phyloP scores from a whole-genome alignment of 2,329 filamentous ascomycete species.

The Colletotrichum falcatum region DNA sequence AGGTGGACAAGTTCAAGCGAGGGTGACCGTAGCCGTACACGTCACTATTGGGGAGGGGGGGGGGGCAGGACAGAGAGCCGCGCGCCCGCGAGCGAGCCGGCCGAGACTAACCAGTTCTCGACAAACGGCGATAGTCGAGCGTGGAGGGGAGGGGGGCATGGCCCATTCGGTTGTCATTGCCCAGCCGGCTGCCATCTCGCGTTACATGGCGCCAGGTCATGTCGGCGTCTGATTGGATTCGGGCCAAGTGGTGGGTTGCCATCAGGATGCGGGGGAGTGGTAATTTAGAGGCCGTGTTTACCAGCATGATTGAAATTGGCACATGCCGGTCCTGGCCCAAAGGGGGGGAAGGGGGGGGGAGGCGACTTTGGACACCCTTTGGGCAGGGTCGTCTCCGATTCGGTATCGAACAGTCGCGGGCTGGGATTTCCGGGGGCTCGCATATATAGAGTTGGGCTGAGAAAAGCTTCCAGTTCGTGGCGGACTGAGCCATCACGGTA shows the following conservation, averaged over 20 bases:
- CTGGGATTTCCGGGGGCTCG: neutral
- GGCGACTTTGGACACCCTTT: neutral
- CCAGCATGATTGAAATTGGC: constrained; percentile 16
- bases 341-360: neutral
- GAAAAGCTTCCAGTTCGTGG: constrained; percentile 8
- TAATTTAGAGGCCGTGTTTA: constrained; percentile 11
- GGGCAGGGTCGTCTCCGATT: constrained; percentile 29
- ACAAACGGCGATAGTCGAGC: neutral
- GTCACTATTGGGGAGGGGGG: constrained; percentile 6
- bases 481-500: neutral
- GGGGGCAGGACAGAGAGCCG: constrained; percentile 2
- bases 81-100: constrained; percentile 3
- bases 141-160: neutral
- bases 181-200: constrained; percentile 35
- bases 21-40: neutral
- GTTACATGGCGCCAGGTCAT: constrained; percentile 38
- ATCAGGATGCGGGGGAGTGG: constrained; percentile 38
- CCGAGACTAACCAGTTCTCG: neutral
- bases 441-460: neutral
- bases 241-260: constrained; percentile 24
- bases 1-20: constrained; percentile 6
- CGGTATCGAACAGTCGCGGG: neutral
- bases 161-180: neutral
- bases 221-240: constrained; percentile 32
- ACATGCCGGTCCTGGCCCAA: neutral